phyloP scores from a whole-genome alignment of 495 filamentous ascomycete genomes.

The Penicillium nucicola region DNA sequence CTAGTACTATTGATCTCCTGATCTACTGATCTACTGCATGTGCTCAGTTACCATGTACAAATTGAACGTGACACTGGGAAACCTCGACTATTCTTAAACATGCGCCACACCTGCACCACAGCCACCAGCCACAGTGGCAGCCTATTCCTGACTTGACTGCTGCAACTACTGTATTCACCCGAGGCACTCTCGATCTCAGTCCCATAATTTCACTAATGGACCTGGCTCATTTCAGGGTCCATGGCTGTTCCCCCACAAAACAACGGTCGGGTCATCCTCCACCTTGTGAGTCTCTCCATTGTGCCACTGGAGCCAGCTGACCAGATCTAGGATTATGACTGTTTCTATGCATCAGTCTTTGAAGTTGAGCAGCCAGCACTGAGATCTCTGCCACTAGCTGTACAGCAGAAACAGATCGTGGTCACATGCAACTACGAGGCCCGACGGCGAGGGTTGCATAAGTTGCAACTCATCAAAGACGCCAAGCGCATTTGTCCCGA shows the following conservation, averaged over 20 bases:
- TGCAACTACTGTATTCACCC: too few relatives aligned
- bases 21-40: too few relatives aligned
- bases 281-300: slow-evolving; percentile 60
- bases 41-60: too few relatives aligned
- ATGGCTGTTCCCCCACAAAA: slow-evolving; percentile 50
- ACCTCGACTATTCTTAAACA: too few relatives aligned
- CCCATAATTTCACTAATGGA: slow-evolving; percentile 11
- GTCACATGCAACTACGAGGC: slow-evolving; percentile 96
- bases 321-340: slow-evolving; percentile 74
- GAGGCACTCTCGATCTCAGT: too few relatives aligned
- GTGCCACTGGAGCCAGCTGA: not conserved
- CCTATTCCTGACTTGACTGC: too few relatives aligned
- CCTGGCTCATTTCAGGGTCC: slow-evolving; percentile 8
- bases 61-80: too few relatives aligned
- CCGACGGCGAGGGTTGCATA: slow-evolving; percentile 68
- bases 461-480: slow-evolving; percentile 79
- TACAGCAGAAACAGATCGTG: slow-evolving; percentile 85
- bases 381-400: slow-evolving; percentile 67
- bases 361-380: slow-evolving; percentile 75
- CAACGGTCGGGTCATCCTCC: slow-evolving; percentile 71
- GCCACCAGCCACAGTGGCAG: too few relatives aligned
- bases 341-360: slow-evolving; percentile 89
- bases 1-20: too few relatives aligned
- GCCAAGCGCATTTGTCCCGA: slow-evolving; percentile 80
- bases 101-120: too few relatives aligned